Evolutionary conservation across 768 basidiomycete genomes (phyloP).

Genomic region (Phaeotremella fagi): DNA sequence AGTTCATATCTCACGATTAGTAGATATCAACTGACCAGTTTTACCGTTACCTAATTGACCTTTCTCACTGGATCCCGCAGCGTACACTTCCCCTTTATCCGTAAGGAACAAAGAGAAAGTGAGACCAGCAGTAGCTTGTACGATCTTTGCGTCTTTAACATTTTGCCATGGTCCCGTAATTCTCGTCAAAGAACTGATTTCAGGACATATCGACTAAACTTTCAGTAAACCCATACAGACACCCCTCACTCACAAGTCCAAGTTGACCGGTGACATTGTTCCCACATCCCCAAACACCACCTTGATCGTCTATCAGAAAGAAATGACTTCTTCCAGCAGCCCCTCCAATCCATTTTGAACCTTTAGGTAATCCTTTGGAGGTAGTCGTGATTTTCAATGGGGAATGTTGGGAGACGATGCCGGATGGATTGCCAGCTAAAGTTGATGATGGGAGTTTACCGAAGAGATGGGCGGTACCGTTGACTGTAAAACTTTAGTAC

Average conservation of each 20-base stretch:
- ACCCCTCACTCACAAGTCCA: constrained; percentile 62
- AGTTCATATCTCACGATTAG: no score
- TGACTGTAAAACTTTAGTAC: constrained; percentile 7
- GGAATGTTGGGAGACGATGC: constrained; percentile 64
- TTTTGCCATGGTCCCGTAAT: constrained; percentile 40
- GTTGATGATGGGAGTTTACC: constrained; percentile 72
- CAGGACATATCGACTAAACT: constrained; percentile 12
- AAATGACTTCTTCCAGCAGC: constrained; percentile 80
- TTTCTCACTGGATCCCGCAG: constrained; percentile 85
- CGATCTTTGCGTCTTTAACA: constrained; percentile 33
- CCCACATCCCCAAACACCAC: constrained; percentile 78
- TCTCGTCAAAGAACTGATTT: constrained; percentile 27
- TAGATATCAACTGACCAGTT: no score
- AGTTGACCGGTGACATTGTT: constrained; percentile 58
- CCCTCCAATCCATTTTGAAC: constrained; percentile 63
- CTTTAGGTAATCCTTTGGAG: constrained; percentile 59
- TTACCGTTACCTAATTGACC: constrained; percentile 90
- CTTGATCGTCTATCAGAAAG: constrained; percentile 73
- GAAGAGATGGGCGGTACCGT: constrained; percentile 82
- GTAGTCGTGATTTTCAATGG: constrained; percentile 60
- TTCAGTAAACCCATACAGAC: background rate
- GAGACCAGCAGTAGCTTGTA: constrained; percentile 69
- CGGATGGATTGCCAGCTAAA: constrained; percentile 57
- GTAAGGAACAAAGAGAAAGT: constrained; percentile 80
- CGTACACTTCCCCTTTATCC: constrained; percentile 74